A percentile compares a stretch with the other conserved stretches of the same genome.
These are phyloP conservation scores for Otatea glauca DNA, from an alignment of 176 grass and related monocot genomes.

Conservation along the genomic window DNA sequence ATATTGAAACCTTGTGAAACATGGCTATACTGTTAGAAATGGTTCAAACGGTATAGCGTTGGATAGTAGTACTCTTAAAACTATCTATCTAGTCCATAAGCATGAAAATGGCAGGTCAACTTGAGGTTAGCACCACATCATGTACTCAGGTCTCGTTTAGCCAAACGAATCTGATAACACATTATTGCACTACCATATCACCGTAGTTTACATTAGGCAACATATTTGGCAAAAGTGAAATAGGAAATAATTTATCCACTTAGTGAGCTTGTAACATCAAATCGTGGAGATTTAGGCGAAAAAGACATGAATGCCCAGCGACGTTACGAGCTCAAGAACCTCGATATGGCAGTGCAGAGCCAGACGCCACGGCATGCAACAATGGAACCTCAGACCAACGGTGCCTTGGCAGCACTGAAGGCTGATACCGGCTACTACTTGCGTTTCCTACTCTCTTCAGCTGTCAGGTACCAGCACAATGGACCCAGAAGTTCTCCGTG, in stretches of 20 bases:
- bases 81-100: no score
- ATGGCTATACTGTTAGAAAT: no score
- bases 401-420: background rate
- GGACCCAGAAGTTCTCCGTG: constrained; percentile 62
- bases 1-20: no score
- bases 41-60: no score
- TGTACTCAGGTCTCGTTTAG: background rate
- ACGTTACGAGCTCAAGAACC: background rate
- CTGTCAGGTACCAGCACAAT: constrained; percentile 55
- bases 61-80: no score
- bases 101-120: no score
- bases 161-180: background rate
- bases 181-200: background rate
- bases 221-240: background rate
- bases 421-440: background rate
- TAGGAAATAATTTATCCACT: background rate
- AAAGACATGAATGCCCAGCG: background rate
- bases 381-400: no score
- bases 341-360: background rate
- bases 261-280: background rate
- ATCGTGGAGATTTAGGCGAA: background rate
- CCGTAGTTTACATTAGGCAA: background rate
- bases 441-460: background rate
- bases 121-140: background rate
- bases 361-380: background rate